A percentile compares a stretch with the other conserved stretches of the same genome.
These are phyloP conservation scores for Phytophthora pini DNA, from an alignment of 352 stramenopile species.

Conservation along the genomic window DNA sequence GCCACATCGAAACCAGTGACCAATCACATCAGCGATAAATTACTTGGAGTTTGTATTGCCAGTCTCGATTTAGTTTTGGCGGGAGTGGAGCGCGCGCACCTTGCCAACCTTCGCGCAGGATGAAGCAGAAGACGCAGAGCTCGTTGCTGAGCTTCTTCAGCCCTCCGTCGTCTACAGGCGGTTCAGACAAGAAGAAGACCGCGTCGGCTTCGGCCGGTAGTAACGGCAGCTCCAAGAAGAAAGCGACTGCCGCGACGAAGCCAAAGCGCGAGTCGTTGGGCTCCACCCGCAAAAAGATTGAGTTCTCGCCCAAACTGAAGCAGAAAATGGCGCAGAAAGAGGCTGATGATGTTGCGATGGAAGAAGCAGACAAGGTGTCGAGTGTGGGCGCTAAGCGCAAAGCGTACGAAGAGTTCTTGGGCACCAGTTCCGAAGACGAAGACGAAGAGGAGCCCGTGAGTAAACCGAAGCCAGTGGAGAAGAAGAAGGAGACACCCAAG, in stretches of 20 bases:
- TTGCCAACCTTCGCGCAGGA: conserved; percentile 22
- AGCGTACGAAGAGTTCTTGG: conserved; percentile 75
- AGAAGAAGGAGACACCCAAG: conserved; percentile 36
- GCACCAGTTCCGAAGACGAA: conserved; percentile 76
- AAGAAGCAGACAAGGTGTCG: conserved; percentile 9
- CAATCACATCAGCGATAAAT: neutral
- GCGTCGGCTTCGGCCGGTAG: conserved; percentile 12
- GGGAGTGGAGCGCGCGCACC: conserved; percentile 13
- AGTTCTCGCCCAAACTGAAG: conserved; percentile 71
- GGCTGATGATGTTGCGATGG: conserved; percentile 21
- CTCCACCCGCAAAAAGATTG: conserved; percentile 66
- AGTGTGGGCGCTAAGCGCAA: conserved; percentile 48
- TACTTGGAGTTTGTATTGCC: conserved; percentile 3
- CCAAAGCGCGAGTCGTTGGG: conserved; percentile 27
- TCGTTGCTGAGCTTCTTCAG: conserved; percentile 89
- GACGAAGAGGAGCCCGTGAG: conserved; percentile 43
- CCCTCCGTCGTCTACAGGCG: conserved; percentile 49
- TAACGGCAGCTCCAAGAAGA: conserved; percentile 17
- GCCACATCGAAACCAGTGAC: neutral
- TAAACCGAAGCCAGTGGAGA: conserved; percentile 28
- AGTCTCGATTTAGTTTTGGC: conserved; percentile 23
- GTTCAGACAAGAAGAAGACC: conserved; percentile 41
- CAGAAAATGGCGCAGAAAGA: conserved; percentile 7
- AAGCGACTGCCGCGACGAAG: conserved; percentile 9
- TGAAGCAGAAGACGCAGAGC: conserved; percentile 67